phyloP scores from a whole-genome alignment of 2,329 filamentous ascomycete genomes.

The Fusarium pseudonygamai region DNA sequence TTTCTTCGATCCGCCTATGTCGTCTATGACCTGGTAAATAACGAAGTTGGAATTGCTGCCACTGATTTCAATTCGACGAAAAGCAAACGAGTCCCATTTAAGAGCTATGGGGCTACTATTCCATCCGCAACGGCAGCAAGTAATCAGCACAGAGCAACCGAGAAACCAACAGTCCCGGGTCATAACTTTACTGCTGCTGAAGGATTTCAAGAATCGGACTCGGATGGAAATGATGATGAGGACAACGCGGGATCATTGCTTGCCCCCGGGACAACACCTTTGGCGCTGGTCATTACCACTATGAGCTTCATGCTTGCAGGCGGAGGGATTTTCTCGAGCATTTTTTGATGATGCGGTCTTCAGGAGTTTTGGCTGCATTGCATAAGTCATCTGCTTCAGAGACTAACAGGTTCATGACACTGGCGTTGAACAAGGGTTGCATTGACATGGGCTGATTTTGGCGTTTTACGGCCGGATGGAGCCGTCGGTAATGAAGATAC shows the following conservation, averaged over 20 bases:
- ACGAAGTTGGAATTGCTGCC: slow-evolving; percentile 63
- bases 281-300: slow-evolving; percentile 30
- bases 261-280: slow-evolving; percentile 17
- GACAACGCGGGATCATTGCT: slow-evolving; percentile 29
- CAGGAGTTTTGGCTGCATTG: slow-evolving; percentile 4
- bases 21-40: slow-evolving; percentile 68
- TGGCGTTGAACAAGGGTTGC: slow-evolving; percentile 30
- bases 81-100: slow-evolving; percentile 60
- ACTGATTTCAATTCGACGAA: slow-evolving; percentile 65
- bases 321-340: slow-evolving; percentile 28
- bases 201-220: slow-evolving; percentile 43
- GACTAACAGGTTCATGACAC: slow-evolving; percentile 17
- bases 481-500: slow-evolving; percentile 22
- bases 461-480: slow-evolving; percentile 26
- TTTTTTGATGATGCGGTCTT: slow-evolving; percentile 7
- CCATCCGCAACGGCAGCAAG: slow-evolving; percentile 59
- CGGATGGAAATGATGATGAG: slow-evolving; percentile 3
- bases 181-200: slow-evolving; percentile 43
- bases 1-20: slow-evolving; percentile 70
- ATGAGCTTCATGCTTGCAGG: slow-evolving; percentile 39
- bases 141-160: slow-evolving; percentile 48
- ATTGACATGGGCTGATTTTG: slow-evolving; percentile 35
- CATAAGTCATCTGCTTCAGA: slow-evolving; percentile 4
- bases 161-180: slow-evolving; percentile 26
- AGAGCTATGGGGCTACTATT: slow-evolving; percentile 59